Evolutionary conservation across 495 filamentous ascomycete genomes (phyloP), one percentile per base, ranked within the genome.

Genomic region (Hyaloscypha bicolor): DNA sequence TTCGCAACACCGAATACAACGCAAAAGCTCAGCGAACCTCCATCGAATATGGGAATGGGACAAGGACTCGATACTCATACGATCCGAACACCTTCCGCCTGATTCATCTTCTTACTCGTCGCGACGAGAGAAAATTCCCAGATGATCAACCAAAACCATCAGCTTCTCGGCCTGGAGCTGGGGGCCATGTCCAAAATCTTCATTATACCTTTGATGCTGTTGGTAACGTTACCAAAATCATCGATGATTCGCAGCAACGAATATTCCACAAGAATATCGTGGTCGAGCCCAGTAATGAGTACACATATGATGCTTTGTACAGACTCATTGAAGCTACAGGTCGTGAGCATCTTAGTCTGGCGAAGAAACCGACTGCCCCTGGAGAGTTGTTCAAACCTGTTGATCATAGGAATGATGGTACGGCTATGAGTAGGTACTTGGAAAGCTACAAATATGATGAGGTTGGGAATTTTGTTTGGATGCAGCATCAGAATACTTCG

Each of bases 261-360:
- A 69, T 73, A 9, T 79, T 64, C 65, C 72, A 76, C 57, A 48
- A 68, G 32, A 75, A 74, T 56, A 30, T 33, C 2, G 3, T 14
- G 0, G 76, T 77, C 9, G 61, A 64, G 0, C 70, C 79, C 0
- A 62, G n/a, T 32, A 45, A 55, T 21, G 66, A 73, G 2, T 80
- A 68, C 62, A 69, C 56, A 1, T 81, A 80, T 59, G 79, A 81
- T 67, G 22, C 73, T 12, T 16, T 75, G 9, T 63, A 71, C 53
- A 69, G 69, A 32, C 76, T 81, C 16, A 57, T 77, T 35, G 33
- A 75, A 33, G 74, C 79, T 1, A 71, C 73, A 3, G 79, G 79
- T 4, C 67, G 79, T 3, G 76, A 76, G 45, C 77, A 77, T 29
- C 35, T 75, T 5, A 66, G 60, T 29, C 63, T 60, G 63, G 12